Evolutionary conservation across 768 basidiomycete species (phyloP).

Genomic region (Kwoniella heveanensis): DNA sequence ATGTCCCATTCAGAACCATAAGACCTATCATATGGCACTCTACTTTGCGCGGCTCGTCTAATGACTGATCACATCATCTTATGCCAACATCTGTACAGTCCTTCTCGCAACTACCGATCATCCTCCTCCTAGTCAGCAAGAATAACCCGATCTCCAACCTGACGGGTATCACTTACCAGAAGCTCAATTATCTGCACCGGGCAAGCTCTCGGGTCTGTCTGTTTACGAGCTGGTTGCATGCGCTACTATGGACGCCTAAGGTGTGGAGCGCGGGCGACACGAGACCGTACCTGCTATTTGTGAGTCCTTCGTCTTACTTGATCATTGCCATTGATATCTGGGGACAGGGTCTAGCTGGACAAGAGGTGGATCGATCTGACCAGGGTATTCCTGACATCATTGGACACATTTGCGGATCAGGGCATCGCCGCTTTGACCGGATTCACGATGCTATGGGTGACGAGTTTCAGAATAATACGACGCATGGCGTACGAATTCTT

Average conservation of each 20-base stretch:
- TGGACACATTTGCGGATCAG: no score
- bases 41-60: no score
- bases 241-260: constrained; percentile 28
- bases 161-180: constrained; percentile 65
- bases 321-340: no score
- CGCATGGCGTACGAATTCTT: constrained; percentile 54
- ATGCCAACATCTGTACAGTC: constrained; percentile 23
- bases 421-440: constrained; percentile 38
- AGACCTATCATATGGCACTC: no score
- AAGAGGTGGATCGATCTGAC: no score
- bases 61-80: no score
- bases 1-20: no score
- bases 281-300: constrained; percentile 34
- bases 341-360: no score
- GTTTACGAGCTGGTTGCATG: constrained; percentile 44
- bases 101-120: constrained; percentile 61
- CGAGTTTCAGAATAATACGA: constrained; percentile 42
- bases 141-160: constrained; percentile 65
- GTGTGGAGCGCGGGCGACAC: constrained; percentile 18
- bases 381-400: no score
- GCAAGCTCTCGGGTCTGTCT: constrained; percentile 47
- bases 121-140: constrained; percentile 65
- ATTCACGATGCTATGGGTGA: constrained; percentile 40
- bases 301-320: no score
- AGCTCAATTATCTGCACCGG: constrained; percentile 58